Evolutionary conservation across 2,329 filamentous ascomycete species (phyloP).

Genomic region (Colletotrichum incanum): DNA sequence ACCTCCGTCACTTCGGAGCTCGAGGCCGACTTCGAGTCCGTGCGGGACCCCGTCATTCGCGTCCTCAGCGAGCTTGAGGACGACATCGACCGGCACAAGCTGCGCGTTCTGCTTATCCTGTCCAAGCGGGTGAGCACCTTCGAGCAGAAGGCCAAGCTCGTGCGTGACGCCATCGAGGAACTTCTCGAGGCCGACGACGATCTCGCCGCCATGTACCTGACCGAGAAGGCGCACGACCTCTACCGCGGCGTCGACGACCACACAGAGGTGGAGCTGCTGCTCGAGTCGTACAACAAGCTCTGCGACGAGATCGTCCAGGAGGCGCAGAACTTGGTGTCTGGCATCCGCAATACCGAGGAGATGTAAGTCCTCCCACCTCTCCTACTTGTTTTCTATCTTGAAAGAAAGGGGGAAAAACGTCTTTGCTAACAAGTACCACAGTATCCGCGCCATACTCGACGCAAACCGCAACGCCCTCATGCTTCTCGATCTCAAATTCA

Average conservation of each 20-base stretch:
- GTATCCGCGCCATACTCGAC: conserved; percentile 95
- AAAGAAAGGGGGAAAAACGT: conserved; percentile 42
- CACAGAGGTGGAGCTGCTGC: conserved; percentile 95
- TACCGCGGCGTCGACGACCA: conserved; percentile 87
- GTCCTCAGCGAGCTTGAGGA: conserved; percentile 94
- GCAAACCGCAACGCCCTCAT: conserved; percentile 98
- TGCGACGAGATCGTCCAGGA: conserved; percentile 98
- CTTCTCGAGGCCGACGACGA: conserved; percentile 97
- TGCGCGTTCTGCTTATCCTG: conserved; percentile 90
- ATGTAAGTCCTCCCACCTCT: conserved; percentile 75
- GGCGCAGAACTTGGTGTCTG: conserved; percentile 91
- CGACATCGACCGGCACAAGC: conserved; percentile 95
- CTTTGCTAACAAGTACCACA: conserved; percentile 56
- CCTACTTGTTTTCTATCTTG: conserved; percentile 33
- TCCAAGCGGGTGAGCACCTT: conserved; percentile 97
- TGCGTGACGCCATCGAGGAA: conserved; percentile 95
- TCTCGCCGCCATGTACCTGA: conserved; percentile 93
- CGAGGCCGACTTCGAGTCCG: conserved; percentile 94
- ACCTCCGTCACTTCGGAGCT: conserved; percentile 94
- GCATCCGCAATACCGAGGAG: conserved; percentile 98
- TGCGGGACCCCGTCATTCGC: conserved; percentile 91
- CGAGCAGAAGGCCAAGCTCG: conserved; percentile 95
- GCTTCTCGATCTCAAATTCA: conserved; percentile 96
- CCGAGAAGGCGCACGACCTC: conserved; percentile 85
- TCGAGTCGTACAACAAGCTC: conserved; percentile 98